Evolutionary conservation across 441 rosid species (phyloP), one percentile per base, ranked within the genome.

Genomic region (Croton setiger): DNA sequence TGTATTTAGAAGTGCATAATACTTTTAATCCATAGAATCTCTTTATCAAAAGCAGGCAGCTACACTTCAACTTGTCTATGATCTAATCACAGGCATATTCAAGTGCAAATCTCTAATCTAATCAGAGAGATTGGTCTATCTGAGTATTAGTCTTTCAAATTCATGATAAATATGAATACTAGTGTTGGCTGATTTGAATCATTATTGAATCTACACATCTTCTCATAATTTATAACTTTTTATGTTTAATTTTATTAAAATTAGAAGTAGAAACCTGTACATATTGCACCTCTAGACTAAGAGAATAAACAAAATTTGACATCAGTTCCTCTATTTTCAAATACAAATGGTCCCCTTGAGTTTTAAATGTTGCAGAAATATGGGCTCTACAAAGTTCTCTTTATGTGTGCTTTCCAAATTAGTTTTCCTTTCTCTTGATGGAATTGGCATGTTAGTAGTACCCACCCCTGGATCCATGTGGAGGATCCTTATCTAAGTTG

Each of bases 401-500:
- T 8, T 49, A 4, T 48, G n/a, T 43, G 63, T 33, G 48, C 31
- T 60, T 36, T 41, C 53, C 64, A 62, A 35, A 37, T 15, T 63
- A 1, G 52, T 35, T 45, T 64, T 20, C 59, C 52, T 64, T 52
- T 58, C 14, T 67, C 54, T 55, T 44, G 18, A 7, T 33, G 18
- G 51, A 5, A 59, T 60, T 72, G 20, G 41, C 64, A n/a, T 44
- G 15, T 9, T 9, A 41, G 55, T 36, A 65, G 69, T 47, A 62
- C 44, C 47, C 10, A 17, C 60, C 41, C 11, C 43, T 66, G 58
- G 75, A 71, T 41, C 23, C 64, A 31, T 69, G 35, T 20, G 70
- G 21, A 52, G 66, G 20, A 18, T 60, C 63, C 17, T 74, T 71
- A 55, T 48, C 58, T 12, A 71, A 57, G 43, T 13, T n/a, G 65